Conservation (phyloP, 371 early-diverging fungal species). For the Haplosporangium sp. region DNA sequence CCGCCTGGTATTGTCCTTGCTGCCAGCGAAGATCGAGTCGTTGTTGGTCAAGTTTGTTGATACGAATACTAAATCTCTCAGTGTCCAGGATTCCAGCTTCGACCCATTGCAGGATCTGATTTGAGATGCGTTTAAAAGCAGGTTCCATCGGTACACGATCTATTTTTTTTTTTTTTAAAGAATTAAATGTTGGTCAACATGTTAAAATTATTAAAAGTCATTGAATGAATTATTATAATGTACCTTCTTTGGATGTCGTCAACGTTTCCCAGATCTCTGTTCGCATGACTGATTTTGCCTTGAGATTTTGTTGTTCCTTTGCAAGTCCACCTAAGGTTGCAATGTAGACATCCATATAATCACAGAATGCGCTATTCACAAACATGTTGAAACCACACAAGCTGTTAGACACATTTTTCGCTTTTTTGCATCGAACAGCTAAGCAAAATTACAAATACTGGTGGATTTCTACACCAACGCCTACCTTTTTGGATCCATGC, state of each 20-base stretch:
- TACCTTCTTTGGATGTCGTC: slow-evolving; percentile 25
- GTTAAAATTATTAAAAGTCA: neutral
- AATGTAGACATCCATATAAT: slow-evolving; percentile 29
- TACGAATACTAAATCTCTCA: slow-evolving; percentile 26
- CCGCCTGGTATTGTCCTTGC: slow-evolving; percentile 8
- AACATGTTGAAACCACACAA: too few species aligned
- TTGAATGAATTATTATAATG: neutral
- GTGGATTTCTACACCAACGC: neutral
- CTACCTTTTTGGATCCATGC: slow-evolving; percentile 37
- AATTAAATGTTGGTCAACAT: too few species aligned
- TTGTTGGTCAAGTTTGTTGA: slow-evolving; percentile 21
- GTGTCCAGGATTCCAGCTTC: slow-evolving; percentile 31
- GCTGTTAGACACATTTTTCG: too few species aligned
- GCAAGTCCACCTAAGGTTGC: slow-evolving; percentile 28
- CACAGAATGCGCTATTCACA: slow-evolving; percentile 27
- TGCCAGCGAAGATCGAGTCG: slow-evolving; percentile 15
- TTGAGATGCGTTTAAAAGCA: slow-evolving; percentile 18
- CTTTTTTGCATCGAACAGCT: too few species aligned
- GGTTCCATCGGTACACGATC: slow-evolving; percentile 33
- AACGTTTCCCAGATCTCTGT: slow-evolving; percentile 20
- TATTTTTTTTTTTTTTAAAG: neutral
- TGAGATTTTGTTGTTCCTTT: slow-evolving; percentile 23
- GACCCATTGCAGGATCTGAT: slow-evolving; percentile 25
- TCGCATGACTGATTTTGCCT: slow-evolving; percentile 16
- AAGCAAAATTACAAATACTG: too few species aligned